Conservation (phyloP, 257 asterid species). For the Solanum medicagineum region DNA sequence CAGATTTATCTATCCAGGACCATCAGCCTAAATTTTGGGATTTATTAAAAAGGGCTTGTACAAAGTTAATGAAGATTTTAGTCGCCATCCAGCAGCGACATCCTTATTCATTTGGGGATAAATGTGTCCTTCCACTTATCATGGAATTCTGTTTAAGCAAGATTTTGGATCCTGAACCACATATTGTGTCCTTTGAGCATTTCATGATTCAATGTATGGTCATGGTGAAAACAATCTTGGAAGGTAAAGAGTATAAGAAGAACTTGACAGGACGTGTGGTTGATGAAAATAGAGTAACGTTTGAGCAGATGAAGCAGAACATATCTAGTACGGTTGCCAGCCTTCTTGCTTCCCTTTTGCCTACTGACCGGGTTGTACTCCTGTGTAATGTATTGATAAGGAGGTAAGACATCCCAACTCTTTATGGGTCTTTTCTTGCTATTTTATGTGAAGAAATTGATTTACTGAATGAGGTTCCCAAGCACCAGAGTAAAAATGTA, state of each 20-base stretch:
- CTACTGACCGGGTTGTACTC: constrained; percentile 71
- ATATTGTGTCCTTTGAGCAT: constrained; percentile 50
- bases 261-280: constrained; percentile 75
- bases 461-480: neutral
- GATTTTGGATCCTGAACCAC: constrained; percentile 79
- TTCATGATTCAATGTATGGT: constrained; percentile 87
- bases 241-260: constrained; percentile 87
- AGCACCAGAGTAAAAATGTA: neutral
- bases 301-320: constrained; percentile 79
- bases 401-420: constrained; percentile 34
- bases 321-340: constrained; percentile 61
- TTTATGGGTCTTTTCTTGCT: neutral
- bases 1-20: constrained; percentile 79
- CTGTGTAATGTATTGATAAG: constrained; percentile 78
- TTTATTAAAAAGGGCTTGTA: constrained; percentile 68
- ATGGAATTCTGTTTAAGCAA: constrained; percentile 72
- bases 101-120: constrained; percentile 96
- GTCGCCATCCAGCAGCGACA: constrained; percentile 71
- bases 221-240: constrained; percentile 75
- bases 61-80: constrained; percentile 75
- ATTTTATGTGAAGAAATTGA: neutral
- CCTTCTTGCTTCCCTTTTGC: constrained; percentile 61
- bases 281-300: constrained; percentile 66
- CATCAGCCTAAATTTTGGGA: constrained; percentile 64
- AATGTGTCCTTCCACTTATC: constrained; percentile 59